These are phyloP conservation scores for Dactylellina sp. DNA, from an alignment of 2,329 filamentous ascomycete species.

Conservation along the genomic window DNA sequence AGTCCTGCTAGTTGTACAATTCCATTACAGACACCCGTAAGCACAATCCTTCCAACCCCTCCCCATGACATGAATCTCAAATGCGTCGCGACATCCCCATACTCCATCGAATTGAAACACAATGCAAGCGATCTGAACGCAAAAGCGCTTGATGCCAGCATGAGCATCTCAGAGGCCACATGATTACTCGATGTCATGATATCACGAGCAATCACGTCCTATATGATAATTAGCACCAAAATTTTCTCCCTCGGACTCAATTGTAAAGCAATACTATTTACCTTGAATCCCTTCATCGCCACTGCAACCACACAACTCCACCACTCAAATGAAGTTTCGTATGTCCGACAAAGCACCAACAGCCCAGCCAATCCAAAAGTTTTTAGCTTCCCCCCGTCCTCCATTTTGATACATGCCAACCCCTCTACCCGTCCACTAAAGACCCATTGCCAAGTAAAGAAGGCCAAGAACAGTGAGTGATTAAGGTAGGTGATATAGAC, in stretches of 20 bases:
- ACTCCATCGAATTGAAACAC: slow-evolving; percentile 29
- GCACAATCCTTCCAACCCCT: not conserved
- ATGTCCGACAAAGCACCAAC: slow-evolving; percentile 30
- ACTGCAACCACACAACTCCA: slow-evolving; percentile 35
- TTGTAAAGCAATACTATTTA: not conserved
- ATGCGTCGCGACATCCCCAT: slow-evolving; percentile 1
- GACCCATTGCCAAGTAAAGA: slow-evolving; percentile 46
- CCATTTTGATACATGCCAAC: not conserved
- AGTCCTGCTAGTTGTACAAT: slow-evolving; percentile 12
- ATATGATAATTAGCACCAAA: slow-evolving; percentile 1
- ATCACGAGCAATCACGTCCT: slow-evolving; percentile 48
- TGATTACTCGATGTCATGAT: slow-evolving; percentile 18
- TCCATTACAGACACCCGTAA: slow-evolving; percentile 18
- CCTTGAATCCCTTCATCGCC: slow-evolving; percentile 33
- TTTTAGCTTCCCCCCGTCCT: not conserved
- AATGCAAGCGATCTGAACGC: slow-evolving; percentile 23
- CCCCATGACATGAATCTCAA: not conserved
- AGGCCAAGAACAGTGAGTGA: slow-evolving; percentile 20
- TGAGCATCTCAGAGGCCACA: slow-evolving; percentile 20
- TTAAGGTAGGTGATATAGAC: slow-evolving; percentile 6
- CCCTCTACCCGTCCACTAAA: slow-evolving; percentile 5
- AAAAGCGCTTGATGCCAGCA: slow-evolving; percentile 26
- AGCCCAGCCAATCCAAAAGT: not conserved
- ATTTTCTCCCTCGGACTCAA: not conserved
- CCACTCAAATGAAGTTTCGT: slow-evolving; percentile 41